These are phyloP conservation scores for Calonectria fujianensis DNA, from an alignment of 2,329 filamentous ascomycete species.

Conservation along the genomic window DNA sequence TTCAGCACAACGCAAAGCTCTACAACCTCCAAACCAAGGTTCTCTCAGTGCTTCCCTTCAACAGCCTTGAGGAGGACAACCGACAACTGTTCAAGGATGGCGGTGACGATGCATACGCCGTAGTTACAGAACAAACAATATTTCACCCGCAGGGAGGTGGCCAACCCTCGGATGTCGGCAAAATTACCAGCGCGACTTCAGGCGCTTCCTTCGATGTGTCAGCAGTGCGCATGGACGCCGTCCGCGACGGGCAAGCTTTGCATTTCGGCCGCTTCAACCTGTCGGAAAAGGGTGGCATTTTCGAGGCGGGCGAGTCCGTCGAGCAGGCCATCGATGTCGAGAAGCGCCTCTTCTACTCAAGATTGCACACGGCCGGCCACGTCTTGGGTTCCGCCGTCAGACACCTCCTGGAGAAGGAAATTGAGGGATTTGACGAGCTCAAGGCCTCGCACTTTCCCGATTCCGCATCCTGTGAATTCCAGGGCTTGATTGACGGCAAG, in stretches of 20 bases:
- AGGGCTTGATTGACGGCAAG: constrained; percentile 78
- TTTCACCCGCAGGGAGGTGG: constrained; percentile 86
- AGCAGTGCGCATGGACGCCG: constrained; percentile 73
- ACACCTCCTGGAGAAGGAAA: constrained; percentile 70
- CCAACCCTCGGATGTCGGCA: constrained; percentile 81
- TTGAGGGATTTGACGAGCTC: constrained; percentile 76
- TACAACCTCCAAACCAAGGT: constrained; percentile 66
- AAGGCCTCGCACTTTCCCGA: constrained; percentile 85
- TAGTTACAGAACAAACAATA: constrained; percentile 79
- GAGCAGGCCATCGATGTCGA: constrained; percentile 76
- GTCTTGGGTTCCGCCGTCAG: constrained; percentile 82
- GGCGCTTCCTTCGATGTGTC: constrained; percentile 69
- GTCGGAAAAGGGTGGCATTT: constrained; percentile 47
- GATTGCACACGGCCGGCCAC: constrained; percentile 84
- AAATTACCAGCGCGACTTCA: constrained; percentile 64
- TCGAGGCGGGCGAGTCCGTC: constrained; percentile 66
- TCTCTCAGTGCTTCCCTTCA: constrained; percentile 68
- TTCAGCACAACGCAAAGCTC: constrained; percentile 66
- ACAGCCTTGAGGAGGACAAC: constrained; percentile 70
- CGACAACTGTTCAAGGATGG: constrained; percentile 75
- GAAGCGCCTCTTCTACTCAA: constrained; percentile 78
- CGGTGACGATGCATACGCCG: constrained; percentile 70
- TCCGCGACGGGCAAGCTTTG: constrained; percentile 73
- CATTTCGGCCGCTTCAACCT: constrained; percentile 78
- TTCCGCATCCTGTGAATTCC: constrained; percentile 80